Evolutionary conservation across 345 rosid species (phyloP).

Genomic region (Salix udensis): DNA sequence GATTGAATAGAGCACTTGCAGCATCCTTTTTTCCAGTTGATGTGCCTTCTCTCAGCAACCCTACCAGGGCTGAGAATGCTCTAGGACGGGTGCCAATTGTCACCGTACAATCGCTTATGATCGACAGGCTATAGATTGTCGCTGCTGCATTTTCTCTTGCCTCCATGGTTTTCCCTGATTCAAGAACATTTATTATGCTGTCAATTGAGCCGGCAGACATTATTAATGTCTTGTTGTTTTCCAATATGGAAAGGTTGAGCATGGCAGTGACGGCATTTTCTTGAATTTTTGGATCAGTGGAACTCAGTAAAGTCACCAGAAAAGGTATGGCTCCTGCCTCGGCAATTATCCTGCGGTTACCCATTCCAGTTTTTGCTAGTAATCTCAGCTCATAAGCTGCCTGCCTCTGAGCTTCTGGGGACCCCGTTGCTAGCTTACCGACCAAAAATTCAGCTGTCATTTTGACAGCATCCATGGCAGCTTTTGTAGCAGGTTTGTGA

Average conservation of each 20-base stretch:
- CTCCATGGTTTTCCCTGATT: slow-evolving; percentile 59
- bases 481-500: slow-evolving; percentile 50
- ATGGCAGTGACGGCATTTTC: slow-evolving; percentile 67
- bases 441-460: slow-evolving; percentile 73
- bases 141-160: slow-evolving; percentile 73
- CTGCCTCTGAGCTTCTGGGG: slow-evolving; percentile 52
- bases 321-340: slow-evolving; percentile 74
- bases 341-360: slow-evolving; percentile 48
- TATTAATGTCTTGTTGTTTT: slow-evolving; percentile 58
- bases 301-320: slow-evolving; percentile 45
- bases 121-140: slow-evolving; percentile 58
- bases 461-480: slow-evolving; percentile 46
- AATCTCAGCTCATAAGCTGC: slow-evolving; percentile 68
- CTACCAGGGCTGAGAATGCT: slow-evolving; percentile 49
- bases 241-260: slow-evolving; percentile 59
- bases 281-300: slow-evolving; percentile 52
- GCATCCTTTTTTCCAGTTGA: slow-evolving; percentile 55
- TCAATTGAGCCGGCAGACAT: slow-evolving; percentile 67
- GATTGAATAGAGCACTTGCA: slow-evolving; percentile 53
- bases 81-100: slow-evolving; percentile 42
- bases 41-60: slow-evolving; percentile 55
- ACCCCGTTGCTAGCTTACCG: slow-evolving; percentile 69
- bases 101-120: slow-evolving; percentile 50
- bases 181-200: slow-evolving; percentile 46
- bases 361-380: slow-evolving; percentile 66